phyloP scores from a whole-genome alignment of 768 basidiomycete species.

The Leccinum boreale region DNA sequence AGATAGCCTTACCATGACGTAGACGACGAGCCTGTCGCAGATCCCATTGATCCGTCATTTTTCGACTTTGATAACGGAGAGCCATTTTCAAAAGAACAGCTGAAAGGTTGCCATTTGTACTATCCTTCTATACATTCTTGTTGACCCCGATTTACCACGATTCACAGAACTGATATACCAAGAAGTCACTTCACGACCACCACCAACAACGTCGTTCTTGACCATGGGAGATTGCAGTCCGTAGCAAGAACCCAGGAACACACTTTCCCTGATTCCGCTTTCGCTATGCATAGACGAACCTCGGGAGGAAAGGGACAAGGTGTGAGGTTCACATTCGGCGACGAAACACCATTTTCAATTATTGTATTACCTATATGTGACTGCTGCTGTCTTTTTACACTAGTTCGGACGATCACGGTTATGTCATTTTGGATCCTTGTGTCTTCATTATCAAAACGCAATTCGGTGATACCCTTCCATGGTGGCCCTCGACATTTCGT shows the following conservation, averaged over 20 bases:
- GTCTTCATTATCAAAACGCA: background rate
- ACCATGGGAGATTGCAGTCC: conserved; percentile 11
- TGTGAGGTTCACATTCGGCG: too few species aligned
- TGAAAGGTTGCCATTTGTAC: conserved; percentile 52
- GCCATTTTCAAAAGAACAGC: conserved; percentile 58
- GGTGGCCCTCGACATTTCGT: background rate
- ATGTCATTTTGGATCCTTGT: background rate
- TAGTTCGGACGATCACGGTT: background rate
- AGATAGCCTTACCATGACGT: conserved; percentile 82
- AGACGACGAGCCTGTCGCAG: conserved; percentile 82
- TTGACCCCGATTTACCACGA: background rate
- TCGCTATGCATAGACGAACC: background rate
- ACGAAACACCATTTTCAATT: background rate
- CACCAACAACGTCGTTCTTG: conserved; percentile 15
- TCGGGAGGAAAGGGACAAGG: too few species aligned
- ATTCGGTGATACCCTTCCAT: conserved; percentile 5
- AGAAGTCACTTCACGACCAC: conserved; percentile 38
- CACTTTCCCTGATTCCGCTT: background rate
- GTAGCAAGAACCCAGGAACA: background rate
- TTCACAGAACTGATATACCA: conserved; percentile 43
- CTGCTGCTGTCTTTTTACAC: background rate
- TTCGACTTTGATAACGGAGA: conserved; percentile 80
- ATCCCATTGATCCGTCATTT: conserved; percentile 70
- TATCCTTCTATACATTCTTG: background rate
- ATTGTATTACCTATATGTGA: background rate